These are phyloP conservation scores for Linnemannia exigua DNA, from an alignment of 192 early-diverging fungal species.

Conservation along the genomic window DNA sequence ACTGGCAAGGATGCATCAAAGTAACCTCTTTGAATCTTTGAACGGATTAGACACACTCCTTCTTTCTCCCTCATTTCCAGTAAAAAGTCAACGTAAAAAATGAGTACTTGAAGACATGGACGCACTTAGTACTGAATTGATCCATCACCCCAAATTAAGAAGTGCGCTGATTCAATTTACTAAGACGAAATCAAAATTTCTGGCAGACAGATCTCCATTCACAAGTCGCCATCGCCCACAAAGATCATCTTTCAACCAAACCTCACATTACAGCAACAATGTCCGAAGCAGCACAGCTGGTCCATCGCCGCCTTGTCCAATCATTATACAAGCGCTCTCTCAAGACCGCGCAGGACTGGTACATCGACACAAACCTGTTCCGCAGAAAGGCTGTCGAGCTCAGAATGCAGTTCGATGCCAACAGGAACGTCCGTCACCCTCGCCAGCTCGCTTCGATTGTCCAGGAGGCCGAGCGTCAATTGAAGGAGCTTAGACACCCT, in stretches of 20 bases:
- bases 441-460: conserved; percentile 75
- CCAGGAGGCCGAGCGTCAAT: conserved; percentile 75
- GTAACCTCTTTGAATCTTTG: conserved; percentile 6
- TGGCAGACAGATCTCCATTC: too few relatives aligned
- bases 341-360: conserved; percentile 85
- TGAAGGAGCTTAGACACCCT: conserved; percentile 80
- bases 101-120: too few relatives aligned
- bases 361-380: conserved; percentile 79
- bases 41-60: not conserved
- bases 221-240: too few relatives aligned
- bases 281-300: conserved; percentile 56
- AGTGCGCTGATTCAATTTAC: too few relatives aligned
- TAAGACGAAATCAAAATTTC: too few relatives aligned
- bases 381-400: conserved; percentile 85
- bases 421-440: conserved; percentile 76
- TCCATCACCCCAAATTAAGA: too few relatives aligned
- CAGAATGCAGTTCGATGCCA: conserved; percentile 84
- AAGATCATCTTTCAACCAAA: too few relatives aligned
- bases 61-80: not conserved
- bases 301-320: conserved; percentile 76
- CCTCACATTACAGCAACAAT: conserved; percentile 8
- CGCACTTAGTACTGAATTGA: too few relatives aligned
- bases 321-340: conserved; percentile 88
- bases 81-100: not conserved
- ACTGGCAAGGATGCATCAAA: conserved; percentile 42